Conservation (phyloP, 441 rosid species). For the Populus hybrid region DNA sequence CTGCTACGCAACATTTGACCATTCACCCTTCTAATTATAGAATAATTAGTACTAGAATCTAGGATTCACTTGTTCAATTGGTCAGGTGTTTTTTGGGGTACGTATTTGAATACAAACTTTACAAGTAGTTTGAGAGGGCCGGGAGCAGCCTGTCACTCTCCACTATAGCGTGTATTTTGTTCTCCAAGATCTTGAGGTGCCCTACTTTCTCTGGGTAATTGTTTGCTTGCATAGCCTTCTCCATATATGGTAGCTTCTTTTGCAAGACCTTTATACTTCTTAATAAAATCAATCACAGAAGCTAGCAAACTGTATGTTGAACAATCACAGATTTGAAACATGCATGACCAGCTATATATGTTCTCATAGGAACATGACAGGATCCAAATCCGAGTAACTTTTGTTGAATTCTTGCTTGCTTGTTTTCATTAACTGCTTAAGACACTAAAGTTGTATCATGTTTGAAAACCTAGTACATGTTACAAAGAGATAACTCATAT, state of each 20-base stretch:
- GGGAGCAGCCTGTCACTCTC: neutral
- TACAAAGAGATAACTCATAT: no score
- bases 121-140: neutral
- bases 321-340: no score
- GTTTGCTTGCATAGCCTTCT: neutral
- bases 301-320: neutral
- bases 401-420: neutral
- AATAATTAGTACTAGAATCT: no score
- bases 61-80: neutral
- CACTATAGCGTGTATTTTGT: neutral
- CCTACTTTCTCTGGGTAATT: neutral
- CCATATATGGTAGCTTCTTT: neutral
- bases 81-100: neutral
- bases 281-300: neutral
- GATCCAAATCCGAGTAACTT: no score
- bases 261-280: neutral
- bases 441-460: no score
- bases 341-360: no score
- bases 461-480: neutral
- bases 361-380: no score
- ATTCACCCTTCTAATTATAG: neutral
- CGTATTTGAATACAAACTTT: no score
- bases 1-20: neutral
- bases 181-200: neutral
- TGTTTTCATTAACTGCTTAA: no score